Percentiles rank a stretch among this genome's conserved stretches.
Conservation (phyloP, 257 asterid species). For the Nicotiana sylvestris region DNA sequence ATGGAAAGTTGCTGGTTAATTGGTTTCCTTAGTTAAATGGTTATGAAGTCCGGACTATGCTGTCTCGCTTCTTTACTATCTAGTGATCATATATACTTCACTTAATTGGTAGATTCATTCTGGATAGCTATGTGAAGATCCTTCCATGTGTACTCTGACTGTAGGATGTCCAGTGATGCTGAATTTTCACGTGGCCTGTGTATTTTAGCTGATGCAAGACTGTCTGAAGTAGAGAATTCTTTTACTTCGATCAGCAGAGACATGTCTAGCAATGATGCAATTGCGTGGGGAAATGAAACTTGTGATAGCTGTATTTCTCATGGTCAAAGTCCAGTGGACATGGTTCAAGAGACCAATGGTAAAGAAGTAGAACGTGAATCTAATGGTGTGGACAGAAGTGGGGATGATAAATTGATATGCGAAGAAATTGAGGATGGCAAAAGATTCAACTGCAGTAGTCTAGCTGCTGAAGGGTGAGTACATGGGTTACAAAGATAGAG, state of each 20-base stretch:
- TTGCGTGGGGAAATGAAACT: constrained; percentile 30
- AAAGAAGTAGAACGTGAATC: constrained; percentile 28
- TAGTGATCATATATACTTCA: neutral
- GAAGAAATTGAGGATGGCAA: neutral
- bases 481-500: neutral
- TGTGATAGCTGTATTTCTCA: constrained; percentile 22
- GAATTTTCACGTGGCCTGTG: constrained; percentile 22
- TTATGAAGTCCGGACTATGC: neutral
- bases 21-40: neutral
- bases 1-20: neutral
- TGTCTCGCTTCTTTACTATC: neutral
- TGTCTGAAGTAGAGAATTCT: constrained; percentile 26
- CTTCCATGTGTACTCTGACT: neutral
- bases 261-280: constrained; percentile 19
- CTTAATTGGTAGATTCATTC: constrained; percentile 4
- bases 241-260: constrained; percentile 24
- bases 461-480: constrained; percentile 8
- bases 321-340: constrained; percentile 22
- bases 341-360: constrained; percentile 22
- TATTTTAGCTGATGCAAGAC: constrained; percentile 31
- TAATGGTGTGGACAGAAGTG: constrained; percentile 17
- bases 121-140: neutral
- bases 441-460: constrained; percentile 2
- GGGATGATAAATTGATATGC: neutral
- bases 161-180: constrained; percentile 8